Evolutionary conservation across 2,329 filamentous ascomycete species (phyloP).

Genomic region (Chrysoporthe puriensis): DNA sequence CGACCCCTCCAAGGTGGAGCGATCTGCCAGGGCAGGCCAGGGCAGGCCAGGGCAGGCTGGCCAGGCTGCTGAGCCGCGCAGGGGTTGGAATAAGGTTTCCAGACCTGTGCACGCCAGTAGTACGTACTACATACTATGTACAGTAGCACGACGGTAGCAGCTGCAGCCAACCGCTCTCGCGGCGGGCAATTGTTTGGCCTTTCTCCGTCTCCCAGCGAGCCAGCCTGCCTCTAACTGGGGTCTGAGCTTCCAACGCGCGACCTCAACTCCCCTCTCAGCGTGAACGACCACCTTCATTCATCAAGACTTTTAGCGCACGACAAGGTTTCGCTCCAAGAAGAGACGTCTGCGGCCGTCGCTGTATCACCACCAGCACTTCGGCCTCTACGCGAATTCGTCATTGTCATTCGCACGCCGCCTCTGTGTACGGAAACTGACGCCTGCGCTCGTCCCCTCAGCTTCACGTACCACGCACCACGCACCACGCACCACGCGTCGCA

Average conservation of each 20-base stretch:
- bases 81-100: slow-evolving; percentile 10
- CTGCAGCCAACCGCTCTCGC: not conserved
- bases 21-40: not conserved
- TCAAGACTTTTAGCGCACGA: not conserved
- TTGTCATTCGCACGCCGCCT: not conserved
- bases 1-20: not conserved
- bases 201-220: slow-evolving; percentile 9
- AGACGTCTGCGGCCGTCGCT: not conserved
- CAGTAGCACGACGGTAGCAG: too few relatives aligned
- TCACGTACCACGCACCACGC: slow-evolving; percentile 13
- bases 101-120: slow-evolving; percentile 1
- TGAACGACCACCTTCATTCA: not conserved
- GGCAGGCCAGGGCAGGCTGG: not conserved
- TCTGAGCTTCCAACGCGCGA: slow-evolving; percentile 1
- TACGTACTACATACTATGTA: not conserved
- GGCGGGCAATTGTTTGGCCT: slow-evolving; percentile 26
- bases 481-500: not conserved
- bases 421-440: not conserved
- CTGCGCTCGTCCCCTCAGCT: not conserved
- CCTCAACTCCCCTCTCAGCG: not conserved
- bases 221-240: not conserved
- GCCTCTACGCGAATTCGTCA: too few relatives aligned
- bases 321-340: not conserved
- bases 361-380: not conserved
- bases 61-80: not conserved